These are phyloP conservation scores for Xylaria bambusicola DNA, from an alignment of 495 filamentous ascomycete species.

Conservation along the genomic window DNA sequence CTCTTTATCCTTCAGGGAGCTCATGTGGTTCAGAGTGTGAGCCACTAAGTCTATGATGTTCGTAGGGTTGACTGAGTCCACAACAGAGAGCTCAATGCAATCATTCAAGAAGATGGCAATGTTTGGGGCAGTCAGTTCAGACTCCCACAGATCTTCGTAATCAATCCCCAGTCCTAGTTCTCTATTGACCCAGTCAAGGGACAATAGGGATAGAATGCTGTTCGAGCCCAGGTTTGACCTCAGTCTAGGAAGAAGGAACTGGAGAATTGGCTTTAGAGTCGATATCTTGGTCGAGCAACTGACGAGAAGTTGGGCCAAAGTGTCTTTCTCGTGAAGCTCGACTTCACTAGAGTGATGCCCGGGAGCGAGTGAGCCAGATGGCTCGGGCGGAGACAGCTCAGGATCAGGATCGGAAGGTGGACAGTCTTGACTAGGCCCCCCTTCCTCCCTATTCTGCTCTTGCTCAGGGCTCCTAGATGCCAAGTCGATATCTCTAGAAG, in stretches of 20 bases:
- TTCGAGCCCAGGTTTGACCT: neutral
- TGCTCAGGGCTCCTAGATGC: neutral
- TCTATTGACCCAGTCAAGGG: neutral
- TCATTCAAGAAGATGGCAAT: neutral
- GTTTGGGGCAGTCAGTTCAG: neutral
- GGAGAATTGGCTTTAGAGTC: neutral
- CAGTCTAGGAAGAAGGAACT: neutral
- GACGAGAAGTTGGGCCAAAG: neutral
- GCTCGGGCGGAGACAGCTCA: neutral
- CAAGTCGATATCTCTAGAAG: slow-evolving; percentile 33
- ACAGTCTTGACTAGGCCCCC: neutral
- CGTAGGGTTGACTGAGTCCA: neutral
- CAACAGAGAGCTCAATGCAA: neutral
- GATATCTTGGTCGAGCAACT: neutral
- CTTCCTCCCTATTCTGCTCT: neutral
- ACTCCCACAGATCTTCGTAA: neutral
- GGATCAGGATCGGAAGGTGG: neutral
- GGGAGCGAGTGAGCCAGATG: neutral
- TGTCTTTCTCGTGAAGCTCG: neutral
- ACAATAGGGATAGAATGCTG: neutral
- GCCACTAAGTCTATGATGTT: neutral
- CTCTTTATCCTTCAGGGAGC: neutral
- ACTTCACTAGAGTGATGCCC: neutral
- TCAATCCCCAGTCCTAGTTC: neutral
- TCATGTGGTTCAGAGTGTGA: neutral